phyloP scores from a whole-genome alignment of 2,329 filamentous ascomycete species.

The Aureobasidium sp. region DNA sequence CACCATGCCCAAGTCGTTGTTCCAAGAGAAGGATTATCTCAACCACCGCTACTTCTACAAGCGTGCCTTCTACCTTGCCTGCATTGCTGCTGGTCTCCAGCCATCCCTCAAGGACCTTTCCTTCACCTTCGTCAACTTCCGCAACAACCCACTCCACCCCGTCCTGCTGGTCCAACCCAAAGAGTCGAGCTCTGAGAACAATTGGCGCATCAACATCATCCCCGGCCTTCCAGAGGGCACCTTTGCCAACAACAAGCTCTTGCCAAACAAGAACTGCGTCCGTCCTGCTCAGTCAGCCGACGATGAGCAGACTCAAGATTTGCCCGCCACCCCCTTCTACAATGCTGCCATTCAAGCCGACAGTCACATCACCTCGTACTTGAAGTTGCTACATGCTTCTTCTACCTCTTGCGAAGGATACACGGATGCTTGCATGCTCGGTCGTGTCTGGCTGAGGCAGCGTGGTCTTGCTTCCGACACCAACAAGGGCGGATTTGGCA shows the following conservation, averaged over 20 bases:
- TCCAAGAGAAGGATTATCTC: constrained; percentile 91
- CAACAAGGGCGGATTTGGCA: constrained; percentile 77
- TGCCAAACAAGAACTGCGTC: constrained; percentile 63
- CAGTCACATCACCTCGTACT: constrained; percentile 62
- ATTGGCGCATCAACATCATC: constrained; percentile 65
- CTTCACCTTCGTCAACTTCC: constrained; percentile 25
- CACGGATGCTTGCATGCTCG: constrained; percentile 76
- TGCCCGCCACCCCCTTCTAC: constrained; percentile 69
- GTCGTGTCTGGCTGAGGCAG: constrained; percentile 82
- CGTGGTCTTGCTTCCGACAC: constrained; percentile 67
- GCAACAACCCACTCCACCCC: constrained; percentile 53
- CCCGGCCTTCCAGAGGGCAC: constrained; percentile 62
- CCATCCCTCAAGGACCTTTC: constrained; percentile 52
- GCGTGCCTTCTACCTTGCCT: constrained; percentile 82
- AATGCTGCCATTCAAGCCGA: constrained; percentile 81
- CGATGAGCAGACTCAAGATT: constrained; percentile 30
- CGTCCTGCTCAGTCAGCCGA: constrained; percentile 46
- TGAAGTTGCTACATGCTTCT: constrained; percentile 66
- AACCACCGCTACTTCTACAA: constrained; percentile 95
- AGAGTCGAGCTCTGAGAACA: constrained; percentile 27
- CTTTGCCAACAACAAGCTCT: constrained; percentile 66
- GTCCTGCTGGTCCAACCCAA: constrained; percentile 46
- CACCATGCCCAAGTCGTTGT: constrained; percentile 69
- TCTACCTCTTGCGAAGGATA: constrained; percentile 66
- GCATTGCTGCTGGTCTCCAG: constrained; percentile 65